Base-by-base conservation (phyloP, 2,329 filamentous ascomycete genomes). In the Aspergillus bombycis region DNA sequence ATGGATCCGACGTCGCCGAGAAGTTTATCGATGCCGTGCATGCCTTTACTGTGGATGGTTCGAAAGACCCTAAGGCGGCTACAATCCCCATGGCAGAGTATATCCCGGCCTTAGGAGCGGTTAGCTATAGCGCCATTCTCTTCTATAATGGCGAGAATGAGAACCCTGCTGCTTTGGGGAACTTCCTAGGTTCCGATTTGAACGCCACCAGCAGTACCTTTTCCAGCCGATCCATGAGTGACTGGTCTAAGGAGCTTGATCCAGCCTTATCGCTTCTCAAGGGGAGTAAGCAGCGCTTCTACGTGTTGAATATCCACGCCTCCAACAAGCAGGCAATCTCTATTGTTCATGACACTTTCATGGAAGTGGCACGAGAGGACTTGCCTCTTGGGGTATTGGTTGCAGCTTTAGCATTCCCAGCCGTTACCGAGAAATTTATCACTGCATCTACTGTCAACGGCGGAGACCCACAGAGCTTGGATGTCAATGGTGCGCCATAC, bases 381-480 rank as follows among this genome's bases (percentile, higher is more conserved):
- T 36, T 54, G 30, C 52, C 30, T 21, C 6, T 54, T 23, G 52
- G 52, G 3, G 52, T 54, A 36, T 23, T 54, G 19, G 52, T 54
- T 10, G 52, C 52, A 54, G 52, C 52, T 36, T 36, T 54, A 23
- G 52, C 52, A 54, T 58, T 63, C 8, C 60, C 62, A 14, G 55
- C 62, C 9, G 48, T 63, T 21, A 60, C 54, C 2, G 55, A 62
- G 34, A 62, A 28, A 16, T 62, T 43, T 11, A 58, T 58, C 55
- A 52, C 45, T 9, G 46, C 60, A 1, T 62, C 60, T 14, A 50
- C 32, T n/a, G 55, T 46, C 14, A 62, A 62, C 28, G 55, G 46
- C 8, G 60, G 60, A 19, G 60, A 62, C 30, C 60, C 55, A 9
- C 55, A 53, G 34, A 36, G 54, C 14, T 19, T 62, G 34, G 60